Conservation (phyloP, 2,329 filamentous ascomycete genomes). For the Keithomyces neogunnii region DNA sequence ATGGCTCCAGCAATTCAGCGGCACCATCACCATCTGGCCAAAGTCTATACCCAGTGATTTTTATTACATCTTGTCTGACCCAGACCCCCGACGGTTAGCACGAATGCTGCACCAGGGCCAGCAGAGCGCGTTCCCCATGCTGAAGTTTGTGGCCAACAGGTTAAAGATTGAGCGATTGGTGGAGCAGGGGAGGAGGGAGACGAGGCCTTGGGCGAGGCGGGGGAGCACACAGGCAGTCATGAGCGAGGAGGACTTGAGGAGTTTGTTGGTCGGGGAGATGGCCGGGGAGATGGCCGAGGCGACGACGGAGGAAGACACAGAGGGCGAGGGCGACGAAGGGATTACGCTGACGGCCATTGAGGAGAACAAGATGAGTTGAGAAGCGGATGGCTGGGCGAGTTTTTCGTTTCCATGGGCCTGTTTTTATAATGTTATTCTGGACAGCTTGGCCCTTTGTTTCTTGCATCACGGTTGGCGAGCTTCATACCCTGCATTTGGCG, state of each 20-base stretch:
- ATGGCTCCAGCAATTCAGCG: constrained; percentile 91
- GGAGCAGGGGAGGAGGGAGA: constrained; percentile 49
- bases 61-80: constrained; percentile 77
- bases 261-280: constrained; percentile 33
- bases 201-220: constrained; percentile 36
- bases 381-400: no score
- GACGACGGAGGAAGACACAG: constrained; percentile 29
- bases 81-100: constrained; percentile 63
- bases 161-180: constrained; percentile 70
- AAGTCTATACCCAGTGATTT: constrained; percentile 74
- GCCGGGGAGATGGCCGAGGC: constrained; percentile 22
- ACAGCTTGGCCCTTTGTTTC: no score
- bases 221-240: constrained; percentile 52
- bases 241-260: constrained; percentile 50
- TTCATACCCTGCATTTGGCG: no score
- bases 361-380: constrained; percentile 13
- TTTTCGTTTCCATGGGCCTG: no score
- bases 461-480: no score
- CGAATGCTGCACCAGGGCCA: constrained; percentile 88
- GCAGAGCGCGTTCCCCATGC: constrained; percentile 80
- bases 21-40: constrained; percentile 95
- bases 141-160: constrained; percentile 84
- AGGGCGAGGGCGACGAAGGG: constrained; percentile 24
- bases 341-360: constrained; percentile 13
- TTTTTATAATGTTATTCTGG: no score